phyloP scores from a whole-genome alignment of 2,329 filamentous ascomycete species.

The Fusarium praegraminearum region DNA sequence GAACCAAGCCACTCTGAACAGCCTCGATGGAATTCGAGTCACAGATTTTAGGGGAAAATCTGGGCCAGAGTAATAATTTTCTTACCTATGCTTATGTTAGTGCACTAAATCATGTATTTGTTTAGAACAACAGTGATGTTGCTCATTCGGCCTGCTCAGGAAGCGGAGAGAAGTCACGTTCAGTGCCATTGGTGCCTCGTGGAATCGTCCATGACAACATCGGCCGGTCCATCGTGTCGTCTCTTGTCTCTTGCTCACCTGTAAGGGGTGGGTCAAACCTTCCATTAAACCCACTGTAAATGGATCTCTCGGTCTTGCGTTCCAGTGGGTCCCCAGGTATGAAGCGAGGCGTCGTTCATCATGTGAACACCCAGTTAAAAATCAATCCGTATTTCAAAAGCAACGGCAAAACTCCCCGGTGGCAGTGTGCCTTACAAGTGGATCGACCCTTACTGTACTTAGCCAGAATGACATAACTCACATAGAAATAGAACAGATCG shows the following conservation, averaged over 20 bases:
- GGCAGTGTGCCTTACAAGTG: constrained; percentile 31
- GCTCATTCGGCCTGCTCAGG: constrained; percentile 30
- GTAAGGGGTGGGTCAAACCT: constrained; percentile 23
- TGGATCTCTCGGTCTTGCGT: constrained; percentile 32
- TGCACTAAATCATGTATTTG: too few species aligned
- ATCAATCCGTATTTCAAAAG: constrained; percentile 1
- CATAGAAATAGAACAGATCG: constrained; percentile 8
- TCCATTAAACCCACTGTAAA: constrained; percentile 15
- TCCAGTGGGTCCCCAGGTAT: constrained; percentile 17
- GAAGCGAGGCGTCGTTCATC: constrained; percentile 4
- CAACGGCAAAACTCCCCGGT: constrained; percentile 10
- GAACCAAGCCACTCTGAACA: constrained; percentile 39
- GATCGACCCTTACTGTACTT: constrained; percentile 24
- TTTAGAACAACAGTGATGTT: neutral
- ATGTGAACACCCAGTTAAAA: constrained; percentile 4
- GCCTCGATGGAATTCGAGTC: constrained; percentile 31
- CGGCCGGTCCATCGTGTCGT: constrained; percentile 15
- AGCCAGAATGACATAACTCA: constrained; percentile 10
- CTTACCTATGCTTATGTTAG: neutral
- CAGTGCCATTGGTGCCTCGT: constrained; percentile 16
- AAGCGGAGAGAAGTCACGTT: constrained; percentile 37
- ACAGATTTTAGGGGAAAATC: constrained; percentile 12
- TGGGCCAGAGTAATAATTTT: neutral
- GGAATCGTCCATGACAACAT: constrained; percentile 42
- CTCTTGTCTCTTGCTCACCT: constrained; percentile 15